Evolutionary conservation across 1,139 yeast species (phyloP), one percentile per base, ranked within the genome.

Genomic region (Debaryomyces sp.): DNA sequence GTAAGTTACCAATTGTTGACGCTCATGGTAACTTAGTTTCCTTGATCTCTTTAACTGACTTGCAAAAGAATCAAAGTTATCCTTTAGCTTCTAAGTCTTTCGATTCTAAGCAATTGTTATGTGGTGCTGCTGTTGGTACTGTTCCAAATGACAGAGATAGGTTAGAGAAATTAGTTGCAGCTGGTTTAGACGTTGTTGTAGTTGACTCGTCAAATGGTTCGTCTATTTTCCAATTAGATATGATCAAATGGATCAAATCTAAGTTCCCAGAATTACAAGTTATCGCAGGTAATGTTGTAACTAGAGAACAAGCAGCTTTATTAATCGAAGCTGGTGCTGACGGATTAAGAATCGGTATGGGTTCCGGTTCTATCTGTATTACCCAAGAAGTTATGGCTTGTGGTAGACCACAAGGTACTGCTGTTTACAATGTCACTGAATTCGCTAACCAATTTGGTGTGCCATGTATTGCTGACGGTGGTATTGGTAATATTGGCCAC

Each of bases 321-420:
- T 82, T 94, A 67, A 95, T 94, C 62, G 88, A 82, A 62, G 97
- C 96, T 50, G 99, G 99, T 74, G 97, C 96, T 50, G 99, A 94
- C 73, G 99, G 92, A 68, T 82, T 94, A 65, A 91, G 98, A 82
- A 92, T 94, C 59, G 99, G 99, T 77, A 94, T 94, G 99, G 99
- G 99, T 64, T 90, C 98, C 39, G 99, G 99, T 66, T 90, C 97
- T 52, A 94, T 94, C 67, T 94, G 98, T 82, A 95, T 94, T 67
- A 94, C 99, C 50, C 99, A 95, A 78, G 99, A 94, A 77, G 99
- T 94, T 53, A 94, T 94, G 99, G 99, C 99, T 46, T 96, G 97
- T 77, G 99, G 99, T 75, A 92, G 99, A 82, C 99, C 99, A 52
- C 99, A 95, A 80, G 99, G 98, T 76, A 89, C 97, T 54, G 97